These are phyloP conservation scores for Rhodofomes roseus DNA, from an alignment of 1,284 basidiomycete genomes.

Conservation along the genomic window DNA sequence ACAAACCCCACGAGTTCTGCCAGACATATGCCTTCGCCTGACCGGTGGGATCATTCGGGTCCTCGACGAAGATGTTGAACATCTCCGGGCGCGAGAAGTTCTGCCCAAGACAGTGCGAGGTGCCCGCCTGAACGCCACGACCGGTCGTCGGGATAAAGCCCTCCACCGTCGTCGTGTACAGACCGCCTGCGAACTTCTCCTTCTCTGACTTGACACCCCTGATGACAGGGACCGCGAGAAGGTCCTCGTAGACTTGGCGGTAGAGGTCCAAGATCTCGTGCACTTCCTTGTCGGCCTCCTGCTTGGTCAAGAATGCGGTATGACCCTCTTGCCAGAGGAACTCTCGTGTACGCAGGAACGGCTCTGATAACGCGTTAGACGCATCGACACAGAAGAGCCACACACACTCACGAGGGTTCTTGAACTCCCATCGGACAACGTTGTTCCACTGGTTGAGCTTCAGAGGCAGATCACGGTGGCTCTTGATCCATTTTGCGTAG, in stretches of 20 bases:
- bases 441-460: constrained; percentile 99
- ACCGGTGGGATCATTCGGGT: constrained; percentile 70
- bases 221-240: constrained; percentile 96
- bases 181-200: constrained; percentile 97
- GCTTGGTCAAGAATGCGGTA: constrained; percentile 88
- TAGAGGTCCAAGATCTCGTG: constrained; percentile 95
- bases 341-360: constrained; percentile 98
- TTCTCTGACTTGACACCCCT: constrained; percentile 98
- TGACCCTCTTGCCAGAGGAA: constrained; percentile 99
- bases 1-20: constrained; percentile 99
- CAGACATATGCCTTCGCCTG: constrained; percentile 74
- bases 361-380: constrained; percentile 48
- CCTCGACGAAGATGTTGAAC: constrained; percentile 98
- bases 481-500: constrained; percentile 98
- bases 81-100: constrained; percentile 96
- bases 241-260: constrained; percentile 93
- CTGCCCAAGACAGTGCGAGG: constrained; percentile 96
- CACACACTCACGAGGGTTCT: constrained; percentile 78
- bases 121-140: constrained; percentile 97
- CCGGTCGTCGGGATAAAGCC: constrained; percentile 98
- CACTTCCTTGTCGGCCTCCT: constrained; percentile 91
- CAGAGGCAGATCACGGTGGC: constrained; percentile 94
- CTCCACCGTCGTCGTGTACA: constrained; percentile 98
- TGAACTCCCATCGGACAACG: constrained; percentile 99
- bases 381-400: not conserved